A percentile compares a stretch with the other conserved stretches of the same genome.
phyloP scores from a whole-genome alignment of 768 basidiomycete species.

The Termitomyces sp. region DNA sequence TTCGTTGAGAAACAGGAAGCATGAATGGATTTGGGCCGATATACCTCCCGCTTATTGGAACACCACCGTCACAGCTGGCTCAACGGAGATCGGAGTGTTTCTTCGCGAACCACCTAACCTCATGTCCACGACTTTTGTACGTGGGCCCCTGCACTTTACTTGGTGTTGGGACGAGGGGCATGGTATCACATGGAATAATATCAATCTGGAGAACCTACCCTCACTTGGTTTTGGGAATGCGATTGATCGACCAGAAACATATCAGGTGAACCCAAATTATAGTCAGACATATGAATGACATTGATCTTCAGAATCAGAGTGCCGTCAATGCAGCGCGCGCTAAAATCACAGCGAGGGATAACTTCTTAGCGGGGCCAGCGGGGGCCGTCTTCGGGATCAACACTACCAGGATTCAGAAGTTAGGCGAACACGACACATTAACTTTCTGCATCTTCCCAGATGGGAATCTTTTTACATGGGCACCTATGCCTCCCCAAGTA shows the following conservation, averaged over 20 bases:
- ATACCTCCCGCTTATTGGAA: slow-evolving; percentile 15
- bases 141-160: background rate
- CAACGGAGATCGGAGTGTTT: slow-evolving; percentile 2
- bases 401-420: no score
- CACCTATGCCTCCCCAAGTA: background rate
- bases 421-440: background rate
- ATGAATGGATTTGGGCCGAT: slow-evolving; percentile 20
- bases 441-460: slow-evolving; percentile 10
- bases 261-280: background rate
- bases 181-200: background rate
- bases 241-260: background rate
- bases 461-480: slow-evolving; percentile 1
- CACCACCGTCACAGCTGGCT: background rate
- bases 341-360: background rate
- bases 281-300: background rate
- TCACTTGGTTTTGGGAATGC: background rate
- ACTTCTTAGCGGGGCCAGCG: no score
- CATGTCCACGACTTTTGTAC: background rate
- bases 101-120: background rate
- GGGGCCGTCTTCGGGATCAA: no score
- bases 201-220: background rate
- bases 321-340: background rate
- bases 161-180: background rate
- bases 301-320: background rate
- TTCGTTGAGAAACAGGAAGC: slow-evolving; percentile 14